Evolutionary conservation across 805 yeast species (phyloP).

Genomic region (Ogataea saltuana): DNA sequence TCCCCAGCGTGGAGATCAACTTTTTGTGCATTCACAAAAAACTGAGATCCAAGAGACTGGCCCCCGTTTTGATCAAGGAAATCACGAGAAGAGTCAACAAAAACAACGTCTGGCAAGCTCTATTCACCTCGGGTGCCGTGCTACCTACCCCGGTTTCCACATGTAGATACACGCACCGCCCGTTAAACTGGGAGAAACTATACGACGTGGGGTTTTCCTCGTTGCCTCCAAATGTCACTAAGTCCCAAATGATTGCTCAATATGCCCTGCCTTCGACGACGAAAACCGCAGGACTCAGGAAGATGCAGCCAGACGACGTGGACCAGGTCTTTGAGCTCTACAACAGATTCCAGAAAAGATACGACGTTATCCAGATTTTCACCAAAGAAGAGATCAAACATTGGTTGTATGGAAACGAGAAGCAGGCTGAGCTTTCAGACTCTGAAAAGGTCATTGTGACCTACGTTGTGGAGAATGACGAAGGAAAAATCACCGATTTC

Average conservation of each 20-base stretch:
- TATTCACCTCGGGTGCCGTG: conserved; percentile 89
- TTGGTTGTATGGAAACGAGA: conserved; percentile 67
- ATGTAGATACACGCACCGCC: conserved; percentile 90
- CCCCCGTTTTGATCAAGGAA: conserved; percentile 92
- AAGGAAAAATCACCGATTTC: conserved; percentile 79
- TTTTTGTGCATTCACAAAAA: conserved; percentile 94
- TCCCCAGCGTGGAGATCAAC: conserved; percentile 83
- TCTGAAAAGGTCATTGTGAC: conserved; percentile 61
- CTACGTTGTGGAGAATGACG: conserved; percentile 69
- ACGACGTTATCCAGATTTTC: conserved; percentile 72
- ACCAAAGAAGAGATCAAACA: conserved; percentile 67
- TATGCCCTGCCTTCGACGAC: conserved; percentile 57
- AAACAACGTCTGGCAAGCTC: conserved; percentile 89
- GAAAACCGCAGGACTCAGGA: conserved; percentile 55
- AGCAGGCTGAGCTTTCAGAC: conserved; percentile 21
- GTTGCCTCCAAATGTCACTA: conserved; percentile 70
- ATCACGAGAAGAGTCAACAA: conserved; percentile 90
- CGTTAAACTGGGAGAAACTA: conserved; percentile 87
- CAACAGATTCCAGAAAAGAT: conserved; percentile 61
- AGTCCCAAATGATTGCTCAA: conserved; percentile 62
- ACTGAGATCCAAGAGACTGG: conserved; percentile 86
- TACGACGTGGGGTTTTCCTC: conserved; percentile 88
- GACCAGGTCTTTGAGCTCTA: conserved; percentile 63
- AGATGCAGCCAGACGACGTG: conserved; percentile 59
- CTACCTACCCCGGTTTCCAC: conserved; percentile 91